Evolutionary conservation across 257 asterid species (phyloP), one percentile per base, ranked within the genome.

Genomic region (Voacanga thouarsii): DNA sequence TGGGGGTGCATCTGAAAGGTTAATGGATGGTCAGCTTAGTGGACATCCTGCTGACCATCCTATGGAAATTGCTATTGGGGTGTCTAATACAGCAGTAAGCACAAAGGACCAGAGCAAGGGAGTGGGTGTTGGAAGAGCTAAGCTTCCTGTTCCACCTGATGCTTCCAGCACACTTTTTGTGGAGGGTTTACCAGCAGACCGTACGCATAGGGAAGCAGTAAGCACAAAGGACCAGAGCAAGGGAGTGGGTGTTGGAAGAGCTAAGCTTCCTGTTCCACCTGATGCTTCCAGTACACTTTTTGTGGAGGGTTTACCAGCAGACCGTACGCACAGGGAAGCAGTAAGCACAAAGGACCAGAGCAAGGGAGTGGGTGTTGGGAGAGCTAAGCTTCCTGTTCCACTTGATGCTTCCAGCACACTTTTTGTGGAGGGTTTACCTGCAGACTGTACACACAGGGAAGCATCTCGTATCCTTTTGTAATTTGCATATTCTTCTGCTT

Each of bases 321-420:
- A 85, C 68, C 81, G n/a, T n/a, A n/a, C n/a, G n/a, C n/a, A n/a
- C n/a, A n/a, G n/a, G n/a, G n/a, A 82, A 66, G 30, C 89, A 33
- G 87, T 81, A 83, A 84, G 74, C 89, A 90, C 69, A 84, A 33
- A 33, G 37, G 37, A 2, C 37, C 37, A 45, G 50, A 0, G 50
- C 26, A 53, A 80, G 64, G 79, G 80, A 70, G 56, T 82, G 41
- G 84, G 83, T 55, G 87, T 86, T 70, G 80, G 73, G 53, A 75
- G 83, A 60, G 87, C 87, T 44, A 88, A 84, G 78, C 74, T 80
- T 74, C 82, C 86, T 7, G 89, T 90, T 59, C 94, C 94, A 51
- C 86, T 90, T 57, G 92, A 90, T 78, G 96, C 92, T 77, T 85
- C 85, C 77, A 83, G 84, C 83, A 90, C 97, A 1, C 79, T 92